Conservation (phyloP, 139 green algal genomes). For the Picochlorum sp. region DNA sequence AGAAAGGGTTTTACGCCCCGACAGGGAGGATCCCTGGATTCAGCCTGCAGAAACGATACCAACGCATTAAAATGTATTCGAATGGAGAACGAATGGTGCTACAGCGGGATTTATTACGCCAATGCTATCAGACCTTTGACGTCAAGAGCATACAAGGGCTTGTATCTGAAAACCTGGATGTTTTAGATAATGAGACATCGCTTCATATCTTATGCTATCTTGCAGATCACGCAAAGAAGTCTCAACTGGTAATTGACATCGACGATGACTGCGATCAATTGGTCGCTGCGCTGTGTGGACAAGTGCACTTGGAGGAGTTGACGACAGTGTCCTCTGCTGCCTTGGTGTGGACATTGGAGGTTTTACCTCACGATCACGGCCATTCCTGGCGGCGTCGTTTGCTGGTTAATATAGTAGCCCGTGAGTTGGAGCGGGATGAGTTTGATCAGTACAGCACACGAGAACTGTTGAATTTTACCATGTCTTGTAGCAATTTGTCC, state of each 20-base stretch:
- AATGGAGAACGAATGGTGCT: neutral
- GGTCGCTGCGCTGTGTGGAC: neutral
- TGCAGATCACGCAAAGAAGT: conserved; percentile 12
- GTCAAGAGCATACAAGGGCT: too few relatives aligned
- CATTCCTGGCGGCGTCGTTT: neutral
- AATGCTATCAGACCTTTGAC: neutral
- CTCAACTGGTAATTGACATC: neutral
- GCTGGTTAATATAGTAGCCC: neutral
- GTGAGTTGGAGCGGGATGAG: neutral
- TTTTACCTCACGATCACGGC: neutral
- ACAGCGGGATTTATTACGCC: neutral
- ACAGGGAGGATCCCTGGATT: too few relatives aligned
- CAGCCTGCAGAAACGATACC: neutral
- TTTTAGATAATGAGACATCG: too few relatives aligned
- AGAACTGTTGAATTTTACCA: conserved; percentile 17
- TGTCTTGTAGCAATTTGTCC: conserved; percentile 13
- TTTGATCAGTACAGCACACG: conserved; percentile 16
- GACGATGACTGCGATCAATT: neutral
- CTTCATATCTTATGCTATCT: conserved; percentile 21
- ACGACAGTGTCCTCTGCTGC: neutral
- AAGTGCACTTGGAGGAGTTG: neutral
- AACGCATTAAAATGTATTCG: neutral
- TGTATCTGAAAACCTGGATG: too few relatives aligned
- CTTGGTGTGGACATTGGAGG: neutral
- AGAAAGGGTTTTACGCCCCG: too few relatives aligned